Evolutionary conservation across 768 basidiomycete species (phyloP).

Genomic region (Hericium rajendrae): DNA sequence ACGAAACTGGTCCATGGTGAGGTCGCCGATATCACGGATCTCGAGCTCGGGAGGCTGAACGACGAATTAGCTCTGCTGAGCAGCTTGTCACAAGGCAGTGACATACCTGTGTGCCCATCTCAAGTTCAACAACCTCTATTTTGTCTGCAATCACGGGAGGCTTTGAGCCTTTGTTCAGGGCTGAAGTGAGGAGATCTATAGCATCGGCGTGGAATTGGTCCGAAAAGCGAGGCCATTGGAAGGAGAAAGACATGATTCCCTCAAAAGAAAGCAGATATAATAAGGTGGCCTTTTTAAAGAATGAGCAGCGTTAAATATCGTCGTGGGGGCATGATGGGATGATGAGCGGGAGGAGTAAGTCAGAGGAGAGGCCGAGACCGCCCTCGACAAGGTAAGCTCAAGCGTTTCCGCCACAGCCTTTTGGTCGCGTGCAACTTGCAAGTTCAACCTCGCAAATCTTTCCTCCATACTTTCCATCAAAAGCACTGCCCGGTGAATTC

Average conservation of each 20-base stretch:
- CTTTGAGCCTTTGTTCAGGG: constrained; percentile 94
- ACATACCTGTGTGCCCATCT: constrained; percentile 93
- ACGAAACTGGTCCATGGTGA: constrained; percentile 90
- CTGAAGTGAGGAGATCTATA: constrained; percentile 92
- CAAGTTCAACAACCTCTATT: constrained; percentile 96
- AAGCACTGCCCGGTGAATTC: no score
- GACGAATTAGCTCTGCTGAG: not conserved
- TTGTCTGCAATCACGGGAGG: constrained; percentile 95
- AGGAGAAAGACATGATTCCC: constrained; percentile 69
- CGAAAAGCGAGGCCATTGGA: constrained; percentile 95
- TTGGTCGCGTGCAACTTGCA: no score
- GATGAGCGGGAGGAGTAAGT: not conserved
- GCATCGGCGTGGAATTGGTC: constrained; percentile 96
- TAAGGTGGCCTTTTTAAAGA: not conserved
- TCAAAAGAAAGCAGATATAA: no score
- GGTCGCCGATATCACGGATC: constrained; percentile 94
- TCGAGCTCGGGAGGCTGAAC: constrained; percentile 90
- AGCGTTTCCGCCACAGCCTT: no score
- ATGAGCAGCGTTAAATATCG: not conserved
- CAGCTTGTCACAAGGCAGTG: not conserved
- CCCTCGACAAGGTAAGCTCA: no score
- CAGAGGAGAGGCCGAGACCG: not conserved
- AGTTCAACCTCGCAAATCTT: no score
- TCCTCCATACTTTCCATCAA: no score
- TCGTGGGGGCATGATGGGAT: not conserved